A percentile compares a stretch with the other conserved stretches of the same genome.
These are phyloP conservation scores for Plectosphaerella cucumerina DNA, from an alignment of 2,329 filamentous ascomycete species.

Conservation along the genomic window DNA sequence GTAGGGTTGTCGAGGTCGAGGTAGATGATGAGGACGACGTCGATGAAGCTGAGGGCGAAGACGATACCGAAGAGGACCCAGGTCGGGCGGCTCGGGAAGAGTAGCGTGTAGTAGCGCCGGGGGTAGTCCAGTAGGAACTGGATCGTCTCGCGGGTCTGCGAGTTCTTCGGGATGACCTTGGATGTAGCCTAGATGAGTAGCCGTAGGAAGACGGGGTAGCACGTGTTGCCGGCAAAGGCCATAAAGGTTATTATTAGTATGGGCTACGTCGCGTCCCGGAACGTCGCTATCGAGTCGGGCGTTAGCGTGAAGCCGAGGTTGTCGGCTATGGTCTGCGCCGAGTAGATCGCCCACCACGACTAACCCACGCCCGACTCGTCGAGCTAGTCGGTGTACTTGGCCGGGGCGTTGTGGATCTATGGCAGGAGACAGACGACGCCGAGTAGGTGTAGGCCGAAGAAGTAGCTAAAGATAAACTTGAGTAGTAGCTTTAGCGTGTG, in stretches of 20 bases:
- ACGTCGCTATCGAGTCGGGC: conserved; percentile 48
- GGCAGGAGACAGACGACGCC: conserved; percentile 42
- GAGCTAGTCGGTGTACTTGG: conserved; percentile 36
- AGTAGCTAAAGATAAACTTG: conserved; percentile 41
- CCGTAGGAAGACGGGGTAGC: conserved; percentile 54
- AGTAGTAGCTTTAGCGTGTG: conserved; percentile 43
- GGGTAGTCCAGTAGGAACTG: conserved; percentile 59
- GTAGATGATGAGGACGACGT: conserved; percentile 49
- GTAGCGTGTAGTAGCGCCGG: conserved; percentile 56
- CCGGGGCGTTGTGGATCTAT: conserved; percentile 38
- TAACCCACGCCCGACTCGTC: conserved; percentile 30
- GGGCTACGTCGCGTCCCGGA: conserved; percentile 35
- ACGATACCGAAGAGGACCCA: conserved; percentile 52
- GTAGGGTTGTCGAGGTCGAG: conserved; percentile 47
- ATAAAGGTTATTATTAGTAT: conserved; percentile 44
- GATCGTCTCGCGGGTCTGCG: conserved; percentile 37
- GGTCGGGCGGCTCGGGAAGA: conserved; percentile 55
- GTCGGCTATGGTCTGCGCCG: conserved; percentile 44
- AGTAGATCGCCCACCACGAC: conserved; percentile 46
- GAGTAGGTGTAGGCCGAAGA: conserved; percentile 38
- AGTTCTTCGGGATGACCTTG: conserved; percentile 35
- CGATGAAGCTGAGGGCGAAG: conserved; percentile 46
- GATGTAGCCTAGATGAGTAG: conserved; percentile 53
- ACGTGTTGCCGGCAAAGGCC: conserved; percentile 49
- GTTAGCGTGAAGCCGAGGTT: conserved; percentile 53